Evolutionary conservation across 2,329 filamentous ascomycete genomes (phyloP).

Genomic region (Capronia epimyces): DNA sequence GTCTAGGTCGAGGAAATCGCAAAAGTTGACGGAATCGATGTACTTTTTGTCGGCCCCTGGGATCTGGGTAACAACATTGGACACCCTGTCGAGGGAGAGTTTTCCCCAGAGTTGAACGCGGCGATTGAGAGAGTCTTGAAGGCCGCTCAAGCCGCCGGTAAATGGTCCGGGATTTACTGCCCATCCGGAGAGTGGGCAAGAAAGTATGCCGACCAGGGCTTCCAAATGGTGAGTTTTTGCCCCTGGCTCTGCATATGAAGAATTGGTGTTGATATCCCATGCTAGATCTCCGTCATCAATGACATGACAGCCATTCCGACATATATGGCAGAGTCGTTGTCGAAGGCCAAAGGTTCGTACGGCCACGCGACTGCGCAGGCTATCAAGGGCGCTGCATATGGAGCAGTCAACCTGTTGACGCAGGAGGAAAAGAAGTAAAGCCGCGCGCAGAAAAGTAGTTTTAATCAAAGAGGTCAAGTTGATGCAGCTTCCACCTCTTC

Average conservation of each 20-base stretch:
- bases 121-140: slow-evolving; percentile 50
- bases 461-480: not conserved
- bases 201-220: slow-evolving; percentile 49
- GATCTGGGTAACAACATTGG: slow-evolving; percentile 56
- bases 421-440: slow-evolving; percentile 17
- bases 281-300: slow-evolving; percentile 39
- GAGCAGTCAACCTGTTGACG: slow-evolving; percentile 20
- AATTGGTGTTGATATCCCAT: not conserved
- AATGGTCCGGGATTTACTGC: slow-evolving; percentile 53
- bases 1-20: slow-evolving; percentile 48
- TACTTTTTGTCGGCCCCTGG: slow-evolving; percentile 51
- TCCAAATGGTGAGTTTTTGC: slow-evolving; percentile 46
- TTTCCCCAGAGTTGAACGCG: slow-evolving; percentile 47
- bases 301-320: slow-evolving; percentile 44
- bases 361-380: slow-evolving; percentile 27
- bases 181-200: slow-evolving; percentile 48
- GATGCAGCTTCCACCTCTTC: slow-evolving; percentile 39
- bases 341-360: slow-evolving; percentile 33
- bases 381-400: slow-evolving; percentile 28
- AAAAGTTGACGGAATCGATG: slow-evolving; percentile 48
- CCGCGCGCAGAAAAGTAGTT: not conserved
- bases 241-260: not conserved
- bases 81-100: slow-evolving; percentile 45
- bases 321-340: slow-evolving; percentile 36
- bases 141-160: slow-evolving; percentile 49